A percentile compares a stretch with the other conserved stretches of the same genome.
phyloP scores from a whole-genome alignment of 2,329 filamentous ascomycete genomes.

The Parastagonospora avenae region DNA sequence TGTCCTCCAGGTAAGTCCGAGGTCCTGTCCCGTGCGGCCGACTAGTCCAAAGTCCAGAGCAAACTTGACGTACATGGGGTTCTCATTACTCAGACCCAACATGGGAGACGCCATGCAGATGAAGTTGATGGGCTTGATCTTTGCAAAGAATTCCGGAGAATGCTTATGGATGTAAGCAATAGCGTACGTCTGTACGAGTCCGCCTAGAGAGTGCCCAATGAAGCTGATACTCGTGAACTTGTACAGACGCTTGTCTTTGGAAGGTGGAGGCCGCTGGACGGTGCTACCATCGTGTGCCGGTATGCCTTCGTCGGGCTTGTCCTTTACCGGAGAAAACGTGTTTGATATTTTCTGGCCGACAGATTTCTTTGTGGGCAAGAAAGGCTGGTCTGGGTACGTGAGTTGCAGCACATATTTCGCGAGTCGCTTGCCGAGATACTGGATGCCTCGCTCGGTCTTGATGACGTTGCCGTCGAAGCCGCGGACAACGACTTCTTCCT shows the following conservation, averaged over 20 bases:
- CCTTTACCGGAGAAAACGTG: slow-evolving; percentile 51
- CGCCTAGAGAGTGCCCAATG: slow-evolving; percentile 88
- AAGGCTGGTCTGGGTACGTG: slow-evolving; percentile 94
- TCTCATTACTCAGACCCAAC: slow-evolving; percentile 92
- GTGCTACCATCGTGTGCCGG: slow-evolving; percentile 66
- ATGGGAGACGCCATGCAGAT: slow-evolving; percentile 86
- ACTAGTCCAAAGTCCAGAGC: slow-evolving; percentile 95
- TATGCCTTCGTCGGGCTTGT: slow-evolving; percentile 53
- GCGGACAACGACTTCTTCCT: slow-evolving; percentile 85
- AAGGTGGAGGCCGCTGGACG: slow-evolving; percentile 57
- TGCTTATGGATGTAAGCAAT: slow-evolving; percentile 97
- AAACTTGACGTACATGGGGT: slow-evolving; percentile 96
- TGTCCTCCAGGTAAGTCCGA: slow-evolving; percentile 91
- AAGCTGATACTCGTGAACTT: slow-evolving; percentile 95
- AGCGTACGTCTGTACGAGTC: slow-evolving; percentile 89
- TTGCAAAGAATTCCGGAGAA: slow-evolving; percentile 85
- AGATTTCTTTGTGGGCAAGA: slow-evolving; percentile 68
- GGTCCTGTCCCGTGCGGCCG: slow-evolving; percentile 92
- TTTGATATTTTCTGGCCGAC: slow-evolving; percentile 55
- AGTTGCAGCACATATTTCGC: slow-evolving; percentile 88
- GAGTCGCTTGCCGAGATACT: slow-evolving; percentile 92
- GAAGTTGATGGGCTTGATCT: slow-evolving; percentile 88
- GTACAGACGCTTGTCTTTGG: slow-evolving; percentile 65
- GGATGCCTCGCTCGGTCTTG: slow-evolving; percentile 91
- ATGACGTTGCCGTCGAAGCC: slow-evolving; percentile 90